Base-by-base conservation (phyloP, 1,284 basidiomycete species). In the Austroboletus novae-zelandiae region DNA sequence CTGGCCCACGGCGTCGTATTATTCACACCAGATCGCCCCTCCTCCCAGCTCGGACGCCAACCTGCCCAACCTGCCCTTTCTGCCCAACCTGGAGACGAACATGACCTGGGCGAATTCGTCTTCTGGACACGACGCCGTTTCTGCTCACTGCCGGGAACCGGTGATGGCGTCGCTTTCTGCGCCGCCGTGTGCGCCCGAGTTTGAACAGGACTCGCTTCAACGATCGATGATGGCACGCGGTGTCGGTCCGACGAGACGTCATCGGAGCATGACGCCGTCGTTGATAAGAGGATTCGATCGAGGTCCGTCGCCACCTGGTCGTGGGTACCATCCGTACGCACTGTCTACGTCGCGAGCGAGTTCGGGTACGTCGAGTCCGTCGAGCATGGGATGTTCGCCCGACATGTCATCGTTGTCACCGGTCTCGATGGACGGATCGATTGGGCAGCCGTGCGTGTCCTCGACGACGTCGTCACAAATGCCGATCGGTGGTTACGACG, bases 241-340 rank as follows among this genome's bases (percentile, higher is more conserved):
- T 9, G 70, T 67, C n/a, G 85, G 85, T 4, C 84, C 87, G 7
- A 74, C 82, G 35, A 70, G 86, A 47, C 74, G 86, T 43, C 81
- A 88, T 62, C 72, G 87, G 49, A 87, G 85, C 64, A 87, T 84
- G 74, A 90, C 88, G 18, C 87, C 87, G 15, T 81, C 80, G 0
- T 56, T 82, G 23, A 66, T 73, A 39, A 73, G 77, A 47, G 74
- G 69, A 45, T 63, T 53, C 30, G 61, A 45, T 39, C 66, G 62
- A 43, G 65, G 55, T 23, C 67, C 54, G 20, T 67, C 68, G 4
- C 60, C 59, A 7, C 57, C 67, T 5, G 45, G 23, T 15, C 65
- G 65, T 18, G 58, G 59, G 9, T 67, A 68, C 37, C 68, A 67
- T 13, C 65, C 65, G 9, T 67, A 67, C 35, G 53, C 58, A 6